Evolutionary conservation across 2,329 filamentous ascomycete species (phyloP).

Genomic region (Coniochaeta sp.): DNA sequence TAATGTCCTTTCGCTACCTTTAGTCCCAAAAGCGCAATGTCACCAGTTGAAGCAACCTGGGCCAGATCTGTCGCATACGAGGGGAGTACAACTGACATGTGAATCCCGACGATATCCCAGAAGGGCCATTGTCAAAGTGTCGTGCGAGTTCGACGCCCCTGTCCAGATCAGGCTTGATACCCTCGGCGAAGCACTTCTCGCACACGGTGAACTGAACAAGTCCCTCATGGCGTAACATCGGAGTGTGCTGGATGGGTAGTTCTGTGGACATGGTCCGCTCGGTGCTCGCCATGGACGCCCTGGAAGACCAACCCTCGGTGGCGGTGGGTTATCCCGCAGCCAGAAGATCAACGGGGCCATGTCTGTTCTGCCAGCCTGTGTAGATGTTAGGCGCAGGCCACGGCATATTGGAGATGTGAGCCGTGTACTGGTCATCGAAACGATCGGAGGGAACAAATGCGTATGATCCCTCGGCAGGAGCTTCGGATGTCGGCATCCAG

Average conservation of each 20-base stretch:
- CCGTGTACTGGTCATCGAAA: constrained; percentile 8
- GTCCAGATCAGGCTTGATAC: constrained; percentile 3
- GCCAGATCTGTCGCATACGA: constrained; percentile 8
- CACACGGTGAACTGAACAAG: constrained; percentile 8
- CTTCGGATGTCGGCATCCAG: constrained; percentile 3
- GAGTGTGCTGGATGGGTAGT: constrained; percentile 1
- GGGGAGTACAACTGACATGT: constrained; percentile 11
- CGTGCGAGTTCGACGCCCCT: constrained; percentile 5
- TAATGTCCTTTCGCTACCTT: too few relatives aligned
- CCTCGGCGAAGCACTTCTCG: constrained; percentile 8
- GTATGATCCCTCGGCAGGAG: neutral
- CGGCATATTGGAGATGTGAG: constrained; percentile 6
- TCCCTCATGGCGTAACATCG: constrained; percentile 9
- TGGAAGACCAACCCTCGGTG: neutral
- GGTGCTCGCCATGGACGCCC: neutral
- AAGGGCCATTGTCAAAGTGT: neutral
- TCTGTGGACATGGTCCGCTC: constrained; percentile 7
- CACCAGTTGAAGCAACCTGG: constrained; percentile 5
- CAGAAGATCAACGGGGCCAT: constrained; percentile 6
- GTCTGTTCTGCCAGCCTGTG: neutral
- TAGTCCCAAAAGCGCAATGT: constrained; percentile 6
- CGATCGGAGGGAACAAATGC: constrained; percentile 5
- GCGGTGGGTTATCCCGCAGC: constrained; percentile 7
- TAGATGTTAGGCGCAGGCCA: constrained; percentile 2
- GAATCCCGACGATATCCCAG: constrained; percentile 5